Base-by-base conservation (phyloP, 306 rosid species). In the Crotalaria pallida region DNA sequence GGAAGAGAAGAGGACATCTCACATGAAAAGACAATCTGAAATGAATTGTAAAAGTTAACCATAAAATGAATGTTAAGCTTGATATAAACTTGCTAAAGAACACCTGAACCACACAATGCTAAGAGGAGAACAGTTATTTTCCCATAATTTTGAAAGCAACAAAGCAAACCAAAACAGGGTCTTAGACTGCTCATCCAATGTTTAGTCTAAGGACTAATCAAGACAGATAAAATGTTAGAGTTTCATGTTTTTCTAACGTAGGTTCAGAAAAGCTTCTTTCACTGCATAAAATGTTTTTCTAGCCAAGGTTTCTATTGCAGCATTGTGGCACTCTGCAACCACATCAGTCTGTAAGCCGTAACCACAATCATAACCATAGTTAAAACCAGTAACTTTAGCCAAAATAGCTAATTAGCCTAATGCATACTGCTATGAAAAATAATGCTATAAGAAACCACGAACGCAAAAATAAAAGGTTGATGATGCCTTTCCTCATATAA, bases 181-280 rank as follows among this genome's bases (percentile, higher is more conserved):
- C 71, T 51, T 73, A 38, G 59, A 33, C 38, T 1, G 3, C 8
- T 43, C 9, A 24, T 19, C 6, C 33, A 33, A 23, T 52, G 44
- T 44, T 51, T 31, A 58, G 69, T 56, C 53, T 6, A 68, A 3
- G 48, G 58, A 74, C 23, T 45, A 26, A 67, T 45, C 33, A 71
- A 70, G 63, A 33, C 33, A 7, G 31, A 31, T 43, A 17, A 3
- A 27, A 23, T 43, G 67, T 44, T 10, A 78, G 57, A 15, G 16
- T 59, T 58, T 79, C 68, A 67, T 74, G 41, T 23, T 79, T 36
- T 79, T 60, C 50, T 29, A 33, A 52, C 33, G 53, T 47, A 40
- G 58, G 48, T 78, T 41, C 61, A 47, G 16, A 47, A 66, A 44
- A 34, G 16, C 5, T 36, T 6, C 11, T 33, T 18, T 66, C 58